Conservation (phyloP, 2,329 filamentous ascomycete genomes). For the Ophiocordyceps australis region DNA sequence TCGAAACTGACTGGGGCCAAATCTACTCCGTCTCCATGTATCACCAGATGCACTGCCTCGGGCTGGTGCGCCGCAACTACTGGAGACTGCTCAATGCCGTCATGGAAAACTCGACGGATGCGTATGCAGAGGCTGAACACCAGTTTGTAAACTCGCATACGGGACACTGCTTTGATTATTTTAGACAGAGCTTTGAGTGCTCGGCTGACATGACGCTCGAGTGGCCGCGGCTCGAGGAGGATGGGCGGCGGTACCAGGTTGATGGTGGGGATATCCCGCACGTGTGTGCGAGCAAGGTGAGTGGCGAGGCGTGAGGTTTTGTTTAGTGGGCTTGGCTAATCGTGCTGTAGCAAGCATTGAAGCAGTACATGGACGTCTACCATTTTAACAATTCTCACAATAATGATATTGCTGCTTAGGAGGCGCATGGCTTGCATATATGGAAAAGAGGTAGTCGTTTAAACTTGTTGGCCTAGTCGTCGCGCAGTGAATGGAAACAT, state of each 20-base stretch:
- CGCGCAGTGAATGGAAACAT: no score
- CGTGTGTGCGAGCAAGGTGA: slow-evolving; percentile 2
- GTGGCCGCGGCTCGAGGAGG: slow-evolving; percentile 1
- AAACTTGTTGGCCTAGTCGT: no score
- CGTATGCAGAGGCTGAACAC: background rate
- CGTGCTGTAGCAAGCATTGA: slow-evolving; percentile 1
- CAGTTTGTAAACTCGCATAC: slow-evolving; percentile 10
- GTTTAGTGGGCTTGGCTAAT: background rate
- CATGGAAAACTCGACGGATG: slow-evolving; percentile 1
- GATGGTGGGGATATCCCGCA: slow-evolving; percentile 1
- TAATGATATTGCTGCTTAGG: slow-evolving; percentile 1
- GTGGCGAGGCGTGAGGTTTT: no score
- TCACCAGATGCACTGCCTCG: slow-evolving; percentile 6
- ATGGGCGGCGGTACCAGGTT: slow-evolving; percentile 1
- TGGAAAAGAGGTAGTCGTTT: no score
- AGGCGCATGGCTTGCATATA: no score
- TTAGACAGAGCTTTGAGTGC: slow-evolving; percentile 21
- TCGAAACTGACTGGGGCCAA: slow-evolving; percentile 1
- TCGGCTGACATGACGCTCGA: slow-evolving; percentile 8
- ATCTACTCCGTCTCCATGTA: slow-evolving; percentile 3
- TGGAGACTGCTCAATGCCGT: slow-evolving; percentile 1
- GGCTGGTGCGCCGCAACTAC: slow-evolving; percentile 2
- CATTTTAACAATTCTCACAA: slow-evolving; percentile 1
- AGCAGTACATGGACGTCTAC: slow-evolving; percentile 1
- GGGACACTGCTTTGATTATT: slow-evolving; percentile 20